Base-by-base conservation (phyloP, 345 rosid species). In the Linum trigynum region DNA sequence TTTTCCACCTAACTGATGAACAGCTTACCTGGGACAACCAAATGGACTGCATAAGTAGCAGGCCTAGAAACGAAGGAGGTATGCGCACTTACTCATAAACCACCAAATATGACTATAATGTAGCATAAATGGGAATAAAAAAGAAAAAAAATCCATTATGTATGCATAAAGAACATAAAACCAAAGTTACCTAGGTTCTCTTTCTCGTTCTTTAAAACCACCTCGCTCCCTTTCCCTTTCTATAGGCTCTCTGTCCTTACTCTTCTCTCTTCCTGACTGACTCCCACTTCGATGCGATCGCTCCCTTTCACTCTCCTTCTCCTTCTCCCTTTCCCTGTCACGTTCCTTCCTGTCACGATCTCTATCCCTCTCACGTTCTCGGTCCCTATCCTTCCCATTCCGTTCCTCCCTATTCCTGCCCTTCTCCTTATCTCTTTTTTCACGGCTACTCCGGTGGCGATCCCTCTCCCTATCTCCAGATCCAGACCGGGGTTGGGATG, bases 401-500 rank as follows among this genome's bases (percentile, higher is more conserved):
- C 71, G 74, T 72, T 61, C 61, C 41, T 68, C 76, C 60, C 77
- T 72, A 8, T 81, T 90, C 66, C 80, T 78, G 35, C 76, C 94
- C 73, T 70, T 82, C 43, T 86, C 88, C 67, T 67, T 79, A 61
- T 81, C 88, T 70, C 76, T 79, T 61, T 67, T 83, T 36, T 87
- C 91, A 56, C 88, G 62, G 68, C 86, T 76, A 75, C 85, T 78
- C 71, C 78, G 76, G 38, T 76, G 84, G 40, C 82, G 83, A 58
- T 84, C 89, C 75, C 82, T 84, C 73, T 82, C 91, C 48, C 85
- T 82, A n/a, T 92, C 99, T 75, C 87, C 84, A 43, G 96, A 88
- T 50, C 71, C 77, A 32, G 97, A 84, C 38, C 74, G 85, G 64
- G 64, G 81, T 61, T 61, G 78, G 36, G 82, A 76, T 15, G 80